Conservation (phyloP, 371 early-diverging fungal species). For the Mucor mucedo region DNA sequence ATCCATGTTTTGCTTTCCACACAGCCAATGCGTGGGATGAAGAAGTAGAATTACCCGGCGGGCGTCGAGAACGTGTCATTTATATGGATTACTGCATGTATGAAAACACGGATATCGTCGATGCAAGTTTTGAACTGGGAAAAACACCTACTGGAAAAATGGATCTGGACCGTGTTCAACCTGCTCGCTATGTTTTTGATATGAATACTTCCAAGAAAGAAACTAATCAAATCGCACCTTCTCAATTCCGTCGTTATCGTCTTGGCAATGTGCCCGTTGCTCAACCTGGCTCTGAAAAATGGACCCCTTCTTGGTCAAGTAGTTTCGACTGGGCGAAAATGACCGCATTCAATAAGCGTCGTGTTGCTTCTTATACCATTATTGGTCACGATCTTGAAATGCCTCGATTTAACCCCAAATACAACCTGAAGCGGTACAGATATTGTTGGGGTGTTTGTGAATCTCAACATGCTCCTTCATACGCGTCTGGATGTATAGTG, state of each 20-base stretch:
- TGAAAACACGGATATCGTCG: constrained; percentile 56
- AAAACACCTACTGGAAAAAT: constrained; percentile 33
- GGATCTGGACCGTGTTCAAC: constrained; percentile 39
- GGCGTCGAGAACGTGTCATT: constrained; percentile 44
- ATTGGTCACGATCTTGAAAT: constrained; percentile 62
- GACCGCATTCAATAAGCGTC: constrained; percentile 40
- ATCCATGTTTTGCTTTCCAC: constrained; percentile 68
- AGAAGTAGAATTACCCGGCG: constrained; percentile 41
- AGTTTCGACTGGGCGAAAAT: constrained; percentile 17
- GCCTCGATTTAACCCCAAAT: constrained; percentile 61
- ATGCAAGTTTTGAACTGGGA: constrained; percentile 55
- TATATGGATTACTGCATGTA: constrained; percentile 53
- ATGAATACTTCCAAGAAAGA: constrained; percentile 45
- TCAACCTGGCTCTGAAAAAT: background rate
- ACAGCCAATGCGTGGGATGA: constrained; percentile 68
- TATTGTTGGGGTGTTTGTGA: constrained; percentile 67
- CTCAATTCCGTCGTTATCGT: constrained; percentile 52
- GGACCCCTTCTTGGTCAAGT: constrained; percentile 19
- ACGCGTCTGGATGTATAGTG: constrained; percentile 53
- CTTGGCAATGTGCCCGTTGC: constrained; percentile 42
- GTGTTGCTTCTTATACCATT: constrained; percentile 47
- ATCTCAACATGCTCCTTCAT: constrained; percentile 45
- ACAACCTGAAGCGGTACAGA: constrained; percentile 50
- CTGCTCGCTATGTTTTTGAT: constrained; percentile 46
- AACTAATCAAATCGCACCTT: constrained; percentile 44